Base-by-base conservation (phyloP, 495 filamentous ascomycete species). In the Echria macrotheca region DNA sequence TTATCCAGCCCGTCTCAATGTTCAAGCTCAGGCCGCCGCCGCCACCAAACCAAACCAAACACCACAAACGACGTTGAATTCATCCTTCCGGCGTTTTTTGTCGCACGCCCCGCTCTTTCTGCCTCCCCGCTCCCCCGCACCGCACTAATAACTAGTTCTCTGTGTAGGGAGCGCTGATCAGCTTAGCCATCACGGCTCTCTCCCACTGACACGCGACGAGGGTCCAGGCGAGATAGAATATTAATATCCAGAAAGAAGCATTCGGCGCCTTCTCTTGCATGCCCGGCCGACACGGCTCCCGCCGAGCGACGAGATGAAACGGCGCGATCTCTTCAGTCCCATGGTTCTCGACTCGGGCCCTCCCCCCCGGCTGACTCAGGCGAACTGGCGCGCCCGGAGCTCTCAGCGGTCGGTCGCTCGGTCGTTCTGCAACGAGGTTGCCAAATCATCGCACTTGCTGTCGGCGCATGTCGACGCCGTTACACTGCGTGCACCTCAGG, bases 191-290 rank as follows among this genome's bases (percentile, higher is more conserved):
- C 46, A 41, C 14, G 25, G 46, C 28, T 49, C 35, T 49, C 17
- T 37, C 37, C 36, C n/a, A 25, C n/a, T 24, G 9, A 17, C 31
- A 11, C 19, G 17, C 7, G 32, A 26, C 29, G 31, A 39, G 46
- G 19, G 40, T 21, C 24, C 38, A 44, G 28, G 49, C 19, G 26
- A 7, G 9, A 42, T 26, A 44, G n/a, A 36, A 44, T 29, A 23
- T 18, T 29, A 44, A 52, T 44, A 44, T 54, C 7, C 28, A 12
- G 12, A 47, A 42, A 31, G 55, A 54, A 57, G 36, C 35, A 43
- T 42, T 44, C 38, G 46, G 37, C 22, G 45, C 22, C 55, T 57
- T 57, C 55, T 54, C 55, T 54, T 50, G 51, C 50, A 57, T 53
- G 43, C 46, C 23, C n/a, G 24, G 35, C 36, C 23, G 36, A 48